phyloP scores from a whole-genome alignment of 805 yeast genomes.

The Sugiyamaella mastotermitis region DNA sequence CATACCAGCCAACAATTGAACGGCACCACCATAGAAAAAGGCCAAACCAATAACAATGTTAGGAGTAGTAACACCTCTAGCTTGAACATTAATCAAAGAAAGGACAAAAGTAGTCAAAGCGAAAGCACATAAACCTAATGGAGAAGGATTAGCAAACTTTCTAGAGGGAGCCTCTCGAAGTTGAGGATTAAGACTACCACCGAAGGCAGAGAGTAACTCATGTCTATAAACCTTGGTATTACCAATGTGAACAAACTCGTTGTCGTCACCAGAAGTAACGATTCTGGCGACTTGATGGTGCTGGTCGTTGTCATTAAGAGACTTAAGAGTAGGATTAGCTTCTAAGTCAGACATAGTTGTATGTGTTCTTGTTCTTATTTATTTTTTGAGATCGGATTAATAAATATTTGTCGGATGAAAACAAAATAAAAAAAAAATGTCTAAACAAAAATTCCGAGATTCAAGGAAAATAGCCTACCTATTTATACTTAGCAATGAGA shows the following conservation, averaged over 20 bases:
- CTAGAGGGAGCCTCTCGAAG: slow-evolving; percentile 49
- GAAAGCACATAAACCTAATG: slow-evolving; percentile 56
- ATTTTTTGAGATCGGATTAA: slow-evolving; percentile 1
- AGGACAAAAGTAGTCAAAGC: slow-evolving; percentile 58
- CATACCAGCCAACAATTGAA: slow-evolving; percentile 57
- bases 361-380: too few relatives aligned
- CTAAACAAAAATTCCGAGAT: too few relatives aligned
- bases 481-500: too few relatives aligned
- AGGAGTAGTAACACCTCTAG: slow-evolving; percentile 46
- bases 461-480: too few relatives aligned
- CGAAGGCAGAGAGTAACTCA: slow-evolving; percentile 38
- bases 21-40: slow-evolving; percentile 56
- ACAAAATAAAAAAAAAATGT: too few relatives aligned
- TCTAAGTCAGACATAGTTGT: slow-evolving; percentile 8
- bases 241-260: slow-evolving; percentile 63
- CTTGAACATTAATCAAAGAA: slow-evolving; percentile 49
- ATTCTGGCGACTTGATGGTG: slow-evolving; percentile 12
- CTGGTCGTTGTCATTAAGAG: not conserved
- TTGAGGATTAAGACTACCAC: slow-evolving; percentile 81
- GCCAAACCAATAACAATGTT: slow-evolving; percentile 54
- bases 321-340: slow-evolving; percentile 6
- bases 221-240: slow-evolving; percentile 57
- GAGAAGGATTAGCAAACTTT: slow-evolving; percentile 60
- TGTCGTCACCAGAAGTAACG: slow-evolving; percentile 17
- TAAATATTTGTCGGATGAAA: too few relatives aligned